phyloP scores from a whole-genome alignment of 2,329 filamentous ascomycete species.

The Apiospora marii region DNA sequence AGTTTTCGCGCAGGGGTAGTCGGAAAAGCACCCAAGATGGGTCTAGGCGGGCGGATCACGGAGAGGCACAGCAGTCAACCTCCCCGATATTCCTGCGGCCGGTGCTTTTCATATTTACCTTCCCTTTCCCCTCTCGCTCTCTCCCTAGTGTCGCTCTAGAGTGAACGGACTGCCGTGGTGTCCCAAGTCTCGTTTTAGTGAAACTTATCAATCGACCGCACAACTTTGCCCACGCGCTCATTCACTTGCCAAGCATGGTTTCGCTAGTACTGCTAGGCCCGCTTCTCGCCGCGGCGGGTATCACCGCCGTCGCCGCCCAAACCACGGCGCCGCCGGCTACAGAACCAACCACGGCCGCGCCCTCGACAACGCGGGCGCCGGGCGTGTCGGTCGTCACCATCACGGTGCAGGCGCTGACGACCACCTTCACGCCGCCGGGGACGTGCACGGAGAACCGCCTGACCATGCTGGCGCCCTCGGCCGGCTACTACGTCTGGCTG shows the following conservation, averaged over 20 bases:
- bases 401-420: slow-evolving; percentile 14
- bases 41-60: neutral
- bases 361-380: neutral
- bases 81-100: neutral
- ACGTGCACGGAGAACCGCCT: slow-evolving; percentile 30
- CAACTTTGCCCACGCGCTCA: neutral
- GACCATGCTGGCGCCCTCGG: slow-evolving; percentile 31
- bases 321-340: neutral
- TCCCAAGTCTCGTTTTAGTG: neutral
- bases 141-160: neutral
- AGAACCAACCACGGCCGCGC: neutral
- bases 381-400: neutral
- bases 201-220: neutral
- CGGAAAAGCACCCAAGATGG: neutral
- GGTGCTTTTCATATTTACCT: neutral
- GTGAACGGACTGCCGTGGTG: neutral
- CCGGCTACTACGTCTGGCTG: slow-evolving; percentile 34
- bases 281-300: slow-evolving; percentile 1
- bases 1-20: neutral
- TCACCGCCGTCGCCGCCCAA: neutral
- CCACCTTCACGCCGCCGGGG: slow-evolving; percentile 4
- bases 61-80: neutral
- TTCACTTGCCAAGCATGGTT: neutral
- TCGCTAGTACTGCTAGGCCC: neutral
- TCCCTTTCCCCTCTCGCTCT: neutral